Conservation (phyloP, 345 rosid species). For the Populus tremula region DNA sequence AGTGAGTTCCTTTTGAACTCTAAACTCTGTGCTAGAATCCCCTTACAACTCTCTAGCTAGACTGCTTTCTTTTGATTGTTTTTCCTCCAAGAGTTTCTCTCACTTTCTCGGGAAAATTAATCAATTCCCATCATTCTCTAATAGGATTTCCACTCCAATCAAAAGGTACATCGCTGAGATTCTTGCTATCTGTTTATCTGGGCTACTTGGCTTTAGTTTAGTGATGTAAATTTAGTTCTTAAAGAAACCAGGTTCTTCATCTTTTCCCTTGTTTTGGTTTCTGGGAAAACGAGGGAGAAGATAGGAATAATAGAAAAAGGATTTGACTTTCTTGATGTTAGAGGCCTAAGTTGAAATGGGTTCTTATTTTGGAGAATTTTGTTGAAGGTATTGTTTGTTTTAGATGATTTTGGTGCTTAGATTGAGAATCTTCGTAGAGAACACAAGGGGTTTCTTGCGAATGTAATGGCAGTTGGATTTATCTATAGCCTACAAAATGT, state of each 20-base stretch:
- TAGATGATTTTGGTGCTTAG: background rate
- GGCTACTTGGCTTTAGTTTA: background rate
- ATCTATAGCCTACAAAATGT: conserved; percentile 40
- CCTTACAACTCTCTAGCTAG: background rate
- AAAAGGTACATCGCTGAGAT: background rate
- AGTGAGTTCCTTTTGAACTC: background rate
- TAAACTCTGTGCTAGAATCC: background rate
- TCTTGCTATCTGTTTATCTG: background rate
- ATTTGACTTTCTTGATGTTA: background rate
- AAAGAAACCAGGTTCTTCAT: background rate
- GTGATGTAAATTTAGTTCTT: background rate
- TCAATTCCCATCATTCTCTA: background rate
- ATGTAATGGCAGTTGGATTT: conserved; percentile 46
- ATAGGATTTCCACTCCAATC: background rate
- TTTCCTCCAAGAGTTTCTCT: background rate
- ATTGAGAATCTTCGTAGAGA: background rate
- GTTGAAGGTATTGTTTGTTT: background rate
- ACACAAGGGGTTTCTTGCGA: conserved; percentile 1
- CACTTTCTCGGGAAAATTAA: background rate
- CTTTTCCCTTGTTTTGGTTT: background rate
- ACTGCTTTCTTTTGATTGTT: background rate
- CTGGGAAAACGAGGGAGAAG: background rate
- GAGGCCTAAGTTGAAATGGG: background rate
- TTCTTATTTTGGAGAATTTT: background rate
- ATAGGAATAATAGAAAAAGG: background rate